A percentile compares a stretch with the other conserved stretches of the same genome.
Evolutionary conservation across 2,329 filamentous ascomycete species (phyloP).

Genomic region (Xylogone sp.): DNA sequence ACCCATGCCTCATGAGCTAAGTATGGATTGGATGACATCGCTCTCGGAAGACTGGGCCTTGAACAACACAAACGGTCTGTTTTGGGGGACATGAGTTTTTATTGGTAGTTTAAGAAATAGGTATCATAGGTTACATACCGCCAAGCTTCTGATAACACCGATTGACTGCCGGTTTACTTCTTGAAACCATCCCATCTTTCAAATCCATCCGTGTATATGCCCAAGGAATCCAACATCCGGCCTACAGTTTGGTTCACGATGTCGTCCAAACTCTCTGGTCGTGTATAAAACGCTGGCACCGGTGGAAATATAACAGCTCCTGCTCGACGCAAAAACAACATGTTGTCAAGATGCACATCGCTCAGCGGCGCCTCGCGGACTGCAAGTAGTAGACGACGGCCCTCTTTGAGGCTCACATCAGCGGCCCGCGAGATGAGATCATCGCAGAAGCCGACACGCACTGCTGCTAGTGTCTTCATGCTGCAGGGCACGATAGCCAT

Average conservation of each 20-base stretch:
- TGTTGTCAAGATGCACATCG: constrained; percentile 43
- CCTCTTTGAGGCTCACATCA: constrained; percentile 43
- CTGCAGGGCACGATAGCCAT: constrained; percentile 47
- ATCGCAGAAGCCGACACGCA: constrained; percentile 37
- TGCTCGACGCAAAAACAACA: constrained; percentile 33
- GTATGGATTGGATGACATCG: too few species aligned
- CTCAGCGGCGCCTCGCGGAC: constrained; percentile 41
- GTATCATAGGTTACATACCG: too few species aligned
- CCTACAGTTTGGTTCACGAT: constrained; percentile 41
- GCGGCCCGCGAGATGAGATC: constrained; percentile 42
- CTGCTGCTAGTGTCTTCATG: constrained; percentile 43
- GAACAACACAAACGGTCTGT: too few species aligned
- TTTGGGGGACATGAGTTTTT: too few species aligned
- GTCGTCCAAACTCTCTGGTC: constrained; percentile 35
- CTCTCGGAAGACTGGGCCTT: too few species aligned
- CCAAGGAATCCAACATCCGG: constrained; percentile 41
- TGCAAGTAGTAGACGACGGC: constrained; percentile 34
- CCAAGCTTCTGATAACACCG: too few species aligned
- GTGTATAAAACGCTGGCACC: constrained; percentile 41
- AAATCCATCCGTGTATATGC: constrained; percentile 36
- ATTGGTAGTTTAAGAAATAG: too few species aligned
- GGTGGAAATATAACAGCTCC: constrained; percentile 42
- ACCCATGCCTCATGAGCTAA: too few species aligned
- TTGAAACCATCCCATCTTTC: constrained; percentile 31
- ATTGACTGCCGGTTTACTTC: too few species aligned